Evolutionary conservation across 1,284 basidiomycete species (phyloP), one percentile per base, ranked within the genome.

Genomic region (Pseudozyma flocculosa): DNA sequence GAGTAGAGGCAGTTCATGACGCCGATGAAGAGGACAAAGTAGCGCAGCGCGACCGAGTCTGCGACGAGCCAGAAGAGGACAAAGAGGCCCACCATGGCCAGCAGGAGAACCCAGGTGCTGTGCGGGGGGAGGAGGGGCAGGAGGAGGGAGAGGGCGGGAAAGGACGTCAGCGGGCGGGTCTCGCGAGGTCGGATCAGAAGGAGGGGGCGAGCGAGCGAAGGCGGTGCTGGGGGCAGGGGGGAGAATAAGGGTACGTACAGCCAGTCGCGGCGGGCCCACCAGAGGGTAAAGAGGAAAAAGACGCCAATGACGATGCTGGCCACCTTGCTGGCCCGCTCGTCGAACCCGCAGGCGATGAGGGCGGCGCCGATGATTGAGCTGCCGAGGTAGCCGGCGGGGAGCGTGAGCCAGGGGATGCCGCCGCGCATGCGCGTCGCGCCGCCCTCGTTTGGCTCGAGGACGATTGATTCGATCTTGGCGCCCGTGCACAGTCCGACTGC

Each of bases 401-500:
- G 82, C 1, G 90, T 90, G 44, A 94, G 82, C 82, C 87, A 88
- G 11, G 86, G 82, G 39, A 95, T 87, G 1, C 93, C 94, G 23
- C 93, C 93, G 34, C 90, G 86, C 92, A 97, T 96, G 26, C 85
- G 82, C 0, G 94, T 97, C 13, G 87, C 86, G 2, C 94, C 94
- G 17, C 92, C 93, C 80, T 95, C 92, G 72, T 95, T 88, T 26
- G 78, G 77, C 54, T 76, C 63, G 39, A 60, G 48, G 32, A 66
- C 50, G 66, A 66, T 54, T 24, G 52, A 88, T 77, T 95, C 88
- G 50, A 98, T 92, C 36, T 81, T 85, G 8, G 92, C 94, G 66
- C 94, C 93, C 3, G 94, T 98, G 23, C 95, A 82, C 17, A 95
- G 66, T 11, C 80, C 79, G 7, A 74, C 68, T 8, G 70, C 56